Evolutionary conservation across 2,329 filamentous ascomycete genomes (phyloP).

Genomic region (Karstenula rhodostoma): DNA sequence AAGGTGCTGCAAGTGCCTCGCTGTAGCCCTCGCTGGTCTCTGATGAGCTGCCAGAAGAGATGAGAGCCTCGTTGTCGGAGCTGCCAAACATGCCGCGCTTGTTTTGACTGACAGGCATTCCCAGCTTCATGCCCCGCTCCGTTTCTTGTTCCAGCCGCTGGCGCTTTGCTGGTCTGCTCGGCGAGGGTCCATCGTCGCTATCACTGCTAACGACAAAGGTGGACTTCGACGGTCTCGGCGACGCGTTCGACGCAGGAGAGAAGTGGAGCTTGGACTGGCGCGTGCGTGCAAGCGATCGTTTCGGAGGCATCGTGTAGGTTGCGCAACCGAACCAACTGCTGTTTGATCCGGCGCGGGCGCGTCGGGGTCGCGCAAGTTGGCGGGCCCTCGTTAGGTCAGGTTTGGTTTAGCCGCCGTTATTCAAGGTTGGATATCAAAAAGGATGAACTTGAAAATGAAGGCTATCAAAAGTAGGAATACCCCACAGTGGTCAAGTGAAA

Average conservation of each 20-base stretch:
- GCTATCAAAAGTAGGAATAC: neutral
- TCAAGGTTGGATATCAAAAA: neutral
- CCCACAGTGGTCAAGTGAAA: neutral
- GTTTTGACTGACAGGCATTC: constrained; percentile 26
- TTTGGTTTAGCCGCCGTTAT: neutral
- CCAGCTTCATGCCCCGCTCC: constrained; percentile 26
- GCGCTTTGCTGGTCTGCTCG: constrained; percentile 37
- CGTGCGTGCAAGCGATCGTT: constrained; percentile 33
- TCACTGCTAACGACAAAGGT: constrained; percentile 31
- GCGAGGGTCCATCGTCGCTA: constrained; percentile 23
- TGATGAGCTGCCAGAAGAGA: constrained; percentile 17
- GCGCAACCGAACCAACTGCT: neutral
- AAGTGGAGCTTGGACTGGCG: constrained; percentile 55
- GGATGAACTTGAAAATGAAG: neutral
- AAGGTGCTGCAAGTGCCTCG: constrained; percentile 3
- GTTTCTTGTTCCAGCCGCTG: constrained; percentile 29
- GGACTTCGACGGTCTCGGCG: constrained; percentile 45
- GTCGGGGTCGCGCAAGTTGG: neutral
- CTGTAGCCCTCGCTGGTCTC: constrained; percentile 20
- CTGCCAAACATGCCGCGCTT: constrained; percentile 37
- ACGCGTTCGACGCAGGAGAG: constrained; percentile 52
- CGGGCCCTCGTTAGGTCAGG: neutral
- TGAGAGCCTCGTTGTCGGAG: constrained; percentile 24
- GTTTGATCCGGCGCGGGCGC: neutral
- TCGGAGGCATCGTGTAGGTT: constrained; percentile 32